Conservation (phyloP, 1,284 basidiomycete species). For the Dichomitus squalens region DNA sequence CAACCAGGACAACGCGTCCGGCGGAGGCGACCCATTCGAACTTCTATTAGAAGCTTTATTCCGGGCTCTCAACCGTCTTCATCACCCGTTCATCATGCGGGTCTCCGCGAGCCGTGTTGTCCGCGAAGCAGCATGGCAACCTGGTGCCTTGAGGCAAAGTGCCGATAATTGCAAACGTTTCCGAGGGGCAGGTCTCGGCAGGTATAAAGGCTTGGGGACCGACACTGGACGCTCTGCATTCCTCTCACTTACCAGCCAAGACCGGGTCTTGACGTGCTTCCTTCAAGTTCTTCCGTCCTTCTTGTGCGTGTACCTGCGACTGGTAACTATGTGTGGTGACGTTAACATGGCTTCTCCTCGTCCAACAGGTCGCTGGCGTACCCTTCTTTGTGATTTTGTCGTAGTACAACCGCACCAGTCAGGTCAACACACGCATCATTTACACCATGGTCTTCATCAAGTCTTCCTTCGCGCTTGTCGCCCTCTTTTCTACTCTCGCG, state of each 20-base stretch:
- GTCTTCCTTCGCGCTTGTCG: slow-evolving; percentile 40
- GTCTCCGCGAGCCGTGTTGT: not conserved
- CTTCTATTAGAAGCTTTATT: slow-evolving; percentile 12
- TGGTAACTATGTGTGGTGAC: not conserved
- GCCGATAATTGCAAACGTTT: not conserved
- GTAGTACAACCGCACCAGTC: slow-evolving; percentile 24
- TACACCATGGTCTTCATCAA: slow-evolving; percentile 48
- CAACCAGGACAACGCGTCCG: slow-evolving; percentile 16
- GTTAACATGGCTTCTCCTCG: not conserved
- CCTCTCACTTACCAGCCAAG: slow-evolving; percentile 46
- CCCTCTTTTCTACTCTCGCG: slow-evolving; percentile 38
- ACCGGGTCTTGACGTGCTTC: slow-evolving; percentile 55
- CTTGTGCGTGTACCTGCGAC: slow-evolving; percentile 5
- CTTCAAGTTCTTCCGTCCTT: slow-evolving; percentile 30
- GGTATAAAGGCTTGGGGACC: slow-evolving; percentile 21
- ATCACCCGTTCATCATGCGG: slow-evolving; percentile 1
- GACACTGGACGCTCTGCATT: slow-evolving; percentile 29
- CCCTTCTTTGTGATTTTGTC: slow-evolving; percentile 26
- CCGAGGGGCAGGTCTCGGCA: not conserved
- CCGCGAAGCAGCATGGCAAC: slow-evolving; percentile 18
- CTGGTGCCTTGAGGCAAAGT: not conserved
- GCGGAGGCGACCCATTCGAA: not conserved
- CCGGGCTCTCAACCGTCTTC: not conserved
- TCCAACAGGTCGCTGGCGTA: slow-evolving; percentile 31
- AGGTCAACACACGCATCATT: slow-evolving; percentile 20